Base-by-base conservation (phyloP, 192 early-diverging fungal genomes). In the Spinellus fusiger region DNA sequence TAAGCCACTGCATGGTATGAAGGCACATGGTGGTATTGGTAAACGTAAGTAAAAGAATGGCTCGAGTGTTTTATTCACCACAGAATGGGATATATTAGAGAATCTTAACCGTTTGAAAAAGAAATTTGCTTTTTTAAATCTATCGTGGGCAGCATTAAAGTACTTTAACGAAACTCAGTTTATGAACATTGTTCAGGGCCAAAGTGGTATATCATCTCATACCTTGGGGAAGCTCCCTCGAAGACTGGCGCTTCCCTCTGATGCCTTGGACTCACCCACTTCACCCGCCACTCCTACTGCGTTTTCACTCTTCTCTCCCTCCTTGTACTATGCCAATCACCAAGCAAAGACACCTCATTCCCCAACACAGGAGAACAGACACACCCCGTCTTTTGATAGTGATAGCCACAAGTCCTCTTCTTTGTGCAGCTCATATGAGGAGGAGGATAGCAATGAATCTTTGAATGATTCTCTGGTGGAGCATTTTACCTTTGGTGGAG, bases 131-230 rank as follows among this genome's bases (percentile, higher is more conserved):
- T 73, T 67, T n/a, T 35, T 73, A 10, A 66, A 62, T 8, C 71
- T 61, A 13, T 52, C 65, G 5, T 73, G 71, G 71, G 71, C 71
- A n/a, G 71, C 71, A 1, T 33, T 73, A 35, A 73, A 73, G 37
- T 66, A 68, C 7, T 73, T 73, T 61, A 62, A 73, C n/a, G 71
- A 73, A 34, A 20, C 51, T 3, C 65, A 73, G 54, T 73, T 73
- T 38, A 46, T 68, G 10, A 34, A 40, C 18, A 52, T 73, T 13
- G 66, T 73, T 22, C 66, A 68, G 49, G 71, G 71, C 1, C 47
- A 73, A 35, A 35, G 49, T 1, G 37, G 55, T 7, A 44, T 35
- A 1, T 51, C 65, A 29, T 37, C 60, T 9, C 47, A 60, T 7
- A 61, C 55, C 0, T 38, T 73, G 4, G 71, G 71, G 1, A 25